Base-by-base conservation (phyloP, 305 asterid species). In the Stenogyne calaminthoides region DNA sequence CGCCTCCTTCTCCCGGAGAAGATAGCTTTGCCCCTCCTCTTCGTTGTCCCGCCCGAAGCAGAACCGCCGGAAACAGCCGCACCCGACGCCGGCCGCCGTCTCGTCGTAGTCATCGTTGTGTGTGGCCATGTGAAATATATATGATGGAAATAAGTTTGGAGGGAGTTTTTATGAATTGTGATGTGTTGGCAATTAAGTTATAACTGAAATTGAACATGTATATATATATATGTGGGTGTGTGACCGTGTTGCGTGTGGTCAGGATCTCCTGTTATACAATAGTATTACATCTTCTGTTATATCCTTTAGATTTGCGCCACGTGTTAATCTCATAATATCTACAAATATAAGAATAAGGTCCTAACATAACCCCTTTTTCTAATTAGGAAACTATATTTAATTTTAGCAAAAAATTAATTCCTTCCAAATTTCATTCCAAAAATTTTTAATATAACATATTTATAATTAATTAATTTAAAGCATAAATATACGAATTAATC, bases 11-110 rank as follows among this genome's bases (percentile, higher is more conserved):
- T 69, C 77, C 7, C 54, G 76, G 6, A 88, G 72, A 1, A 80
- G 75, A 46, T n/a, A 27, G 49, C 18, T 57, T 1, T 37, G 66
- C 42, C 77, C 56, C 70, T 82, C 86, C 29, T 47, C 77, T 6
- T 16, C 65, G 49, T 18, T 63, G 49, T 44, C 68, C 79, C 76
- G 15, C 36, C 87, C 75, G 36, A 73, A 70, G 69, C 82, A 75
- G 57, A 79, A 76, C 39, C 74, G 69, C 73, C 76, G 75, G 78
- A 85, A 84, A 63, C 87, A 88, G 37, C 83, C 58, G 64, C 75
- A 42, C 11, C 75, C 64, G 46, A 46, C 8, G 20, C 74, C 70
- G 11, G 61, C 56, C 0, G 70, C 68, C 63, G 42, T 40, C 9
- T 64, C 69, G 7, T 5, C 0, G 27, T 64, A 60, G 29, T 54